Base-by-base conservation (phyloP, 805 yeast genomes). In the Komagataella kurtzmanii region DNA sequence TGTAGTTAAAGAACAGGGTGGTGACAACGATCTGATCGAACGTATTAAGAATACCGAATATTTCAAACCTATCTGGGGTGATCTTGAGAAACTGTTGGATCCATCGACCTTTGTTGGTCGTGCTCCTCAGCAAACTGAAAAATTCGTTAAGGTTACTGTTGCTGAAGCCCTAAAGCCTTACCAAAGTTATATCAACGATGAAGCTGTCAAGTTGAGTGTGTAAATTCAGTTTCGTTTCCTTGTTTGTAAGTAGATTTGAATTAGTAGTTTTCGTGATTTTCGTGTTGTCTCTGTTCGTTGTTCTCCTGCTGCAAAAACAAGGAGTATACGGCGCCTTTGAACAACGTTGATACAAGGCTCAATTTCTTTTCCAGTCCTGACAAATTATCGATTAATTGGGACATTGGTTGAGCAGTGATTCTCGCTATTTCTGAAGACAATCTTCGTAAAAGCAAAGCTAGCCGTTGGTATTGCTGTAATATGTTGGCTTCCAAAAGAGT, bases 1-100 rank as follows among this genome's bases (percentile, higher is more conserved):
- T 50, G 97, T 90, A 55, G 99, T 93, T 53, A 93, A 93, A 70
- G 96, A 89, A 69, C 84, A 93, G 73, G 99, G 99, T 71, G 97
- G 98, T 55, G 99, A 93, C 67, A 93, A 93, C 64, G 99, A 93
- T 69, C 78, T 93, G 66, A 93, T 90, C 58, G 93, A 90, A 68
- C 80, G 97, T 68, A 75, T 90, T 61, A 80, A 76, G 69, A 76
- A 75, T 49, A 87, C 88, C 55, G 75, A 75, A 54, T 90, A 88
- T 74, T 90, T 90, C 73, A 72, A 79, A 66, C 99, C 99, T 54
- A 84, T 93, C 59, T 87, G 95, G 87, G 70, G 63, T 53, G 88
- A 93, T 50, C 77, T 93, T 63, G 97, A 86, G 54, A 56, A 70
- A 19, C 77, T 93, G 61, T 79, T 93, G 61, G 90, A 91, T 61